phyloP scores from a whole-genome alignment of 2,329 filamentous ascomycete genomes.

The Colletotrichum musicola region DNA sequence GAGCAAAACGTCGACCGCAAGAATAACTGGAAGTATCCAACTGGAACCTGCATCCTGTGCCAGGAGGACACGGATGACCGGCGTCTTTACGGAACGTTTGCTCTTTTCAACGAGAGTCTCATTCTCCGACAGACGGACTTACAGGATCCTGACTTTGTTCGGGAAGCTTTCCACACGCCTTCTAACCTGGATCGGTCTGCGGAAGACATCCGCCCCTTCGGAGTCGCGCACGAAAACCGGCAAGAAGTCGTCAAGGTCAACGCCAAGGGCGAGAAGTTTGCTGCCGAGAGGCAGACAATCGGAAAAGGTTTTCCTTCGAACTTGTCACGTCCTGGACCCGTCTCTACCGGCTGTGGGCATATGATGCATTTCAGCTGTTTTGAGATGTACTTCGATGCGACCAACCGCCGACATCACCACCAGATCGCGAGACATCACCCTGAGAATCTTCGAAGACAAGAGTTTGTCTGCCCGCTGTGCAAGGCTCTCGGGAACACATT shows the following conservation, averaged over 20 bases:
- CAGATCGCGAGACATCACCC: conserved; percentile 97
- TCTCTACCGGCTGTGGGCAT: conserved; percentile 93
- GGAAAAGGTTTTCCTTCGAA: conserved; percentile 88
- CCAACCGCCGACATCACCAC: conserved; percentile 84
- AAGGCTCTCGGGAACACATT: conserved; percentile 97
- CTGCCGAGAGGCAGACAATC: conserved; percentile 82
- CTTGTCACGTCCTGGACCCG: conserved; percentile 77
- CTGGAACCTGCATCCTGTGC: conserved; percentile 93
- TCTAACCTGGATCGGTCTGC: conserved; percentile 86
- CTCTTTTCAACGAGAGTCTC: conserved; percentile 85
- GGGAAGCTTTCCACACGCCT: conserved; percentile 84
- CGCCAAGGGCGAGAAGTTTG: conserved; percentile 76
- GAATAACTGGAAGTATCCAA: conserved; percentile 90
- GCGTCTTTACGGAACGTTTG: conserved; percentile 92
- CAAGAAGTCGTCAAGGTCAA: conserved; percentile 82
- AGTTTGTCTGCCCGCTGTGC: conserved; percentile 96
- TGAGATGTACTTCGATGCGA: conserved; percentile 89
- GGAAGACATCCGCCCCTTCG: conserved; percentile 87
- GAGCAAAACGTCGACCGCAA: conserved; percentile 75
- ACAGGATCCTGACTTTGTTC: conserved; percentile 83
- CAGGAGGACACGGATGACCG: conserved; percentile 96
- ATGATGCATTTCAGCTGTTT: conserved; percentile 99
- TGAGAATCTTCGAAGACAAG: conserved; percentile 81
- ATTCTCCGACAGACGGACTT: conserved; percentile 90
- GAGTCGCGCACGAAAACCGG: conserved; percentile 88